These are phyloP conservation scores for Hyaloscypha finlandica DNA, from an alignment of 495 filamentous ascomycete species.

Conservation along the genomic window DNA sequence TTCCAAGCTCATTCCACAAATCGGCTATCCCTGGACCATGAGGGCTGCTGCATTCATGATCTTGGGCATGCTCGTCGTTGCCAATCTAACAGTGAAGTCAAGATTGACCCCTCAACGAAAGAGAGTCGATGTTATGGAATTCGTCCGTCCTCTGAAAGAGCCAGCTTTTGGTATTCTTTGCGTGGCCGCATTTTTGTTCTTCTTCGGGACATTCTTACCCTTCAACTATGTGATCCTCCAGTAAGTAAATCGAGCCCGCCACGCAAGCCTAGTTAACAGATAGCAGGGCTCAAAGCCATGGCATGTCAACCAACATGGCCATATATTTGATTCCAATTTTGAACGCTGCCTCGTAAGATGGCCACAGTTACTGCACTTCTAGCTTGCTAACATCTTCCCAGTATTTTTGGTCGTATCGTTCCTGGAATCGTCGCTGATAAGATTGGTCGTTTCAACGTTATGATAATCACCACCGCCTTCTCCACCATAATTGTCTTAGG, in stretches of 20 bases:
- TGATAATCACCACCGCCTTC: constrained; percentile 61
- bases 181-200: constrained; percentile 61
- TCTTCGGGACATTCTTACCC: constrained; percentile 72
- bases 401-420: constrained; percentile 72
- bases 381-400: constrained; percentile 25
- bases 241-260: constrained; percentile 13
- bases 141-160: constrained; percentile 62
- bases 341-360: constrained; percentile 64
- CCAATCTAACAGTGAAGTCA: constrained; percentile 65
- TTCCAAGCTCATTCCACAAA: constrained; percentile 55
- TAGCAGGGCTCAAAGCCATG: constrained; percentile 49
- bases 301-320: constrained; percentile 59
- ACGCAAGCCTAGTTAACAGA: background rate
- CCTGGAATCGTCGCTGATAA: constrained; percentile 73
- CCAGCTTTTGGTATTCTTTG: constrained; percentile 53
- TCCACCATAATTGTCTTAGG: constrained; percentile 66
- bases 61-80: constrained; percentile 59
- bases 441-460: constrained; percentile 72
- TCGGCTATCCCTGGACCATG: constrained; percentile 77
- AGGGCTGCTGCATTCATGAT: constrained; percentile 70
- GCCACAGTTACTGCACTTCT: constrained; percentile 10
- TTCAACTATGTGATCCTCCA: constrained; percentile 70
- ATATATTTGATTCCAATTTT: constrained; percentile 72
- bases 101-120: constrained; percentile 60
- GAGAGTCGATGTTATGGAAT: constrained; percentile 54